phyloP scores from a whole-genome alignment of 768 basidiomycete species.

The Fomitopsis pulvina region DNA sequence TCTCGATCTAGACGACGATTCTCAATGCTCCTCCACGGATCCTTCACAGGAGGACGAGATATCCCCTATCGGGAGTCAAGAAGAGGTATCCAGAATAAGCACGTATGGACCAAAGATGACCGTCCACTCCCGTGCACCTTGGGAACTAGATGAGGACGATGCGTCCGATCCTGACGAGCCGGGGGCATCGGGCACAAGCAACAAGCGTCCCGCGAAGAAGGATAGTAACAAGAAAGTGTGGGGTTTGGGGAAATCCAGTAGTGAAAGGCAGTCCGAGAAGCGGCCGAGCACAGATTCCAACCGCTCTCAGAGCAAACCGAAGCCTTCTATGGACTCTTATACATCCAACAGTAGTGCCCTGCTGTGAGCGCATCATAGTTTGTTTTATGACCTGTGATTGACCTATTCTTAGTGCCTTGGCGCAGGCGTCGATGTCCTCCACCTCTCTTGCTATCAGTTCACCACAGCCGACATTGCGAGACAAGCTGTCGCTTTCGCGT shows the following conservation, averaged over 20 bases:
- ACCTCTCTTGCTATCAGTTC: constrained; percentile 38
- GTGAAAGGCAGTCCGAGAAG: constrained; percentile 24
- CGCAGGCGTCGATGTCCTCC: constrained; percentile 56
- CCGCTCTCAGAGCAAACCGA: constrained; percentile 42
- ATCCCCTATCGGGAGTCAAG: constrained; percentile 28
- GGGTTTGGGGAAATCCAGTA: constrained; percentile 33
- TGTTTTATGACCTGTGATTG: background rate
- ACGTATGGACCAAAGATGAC: constrained; percentile 79
- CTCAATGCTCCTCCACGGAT: constrained; percentile 16
- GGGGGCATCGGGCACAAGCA: constrained; percentile 17
- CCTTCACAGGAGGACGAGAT: constrained; percentile 13
- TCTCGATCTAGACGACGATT: constrained; percentile 46
- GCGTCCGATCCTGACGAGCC: constrained; percentile 38
- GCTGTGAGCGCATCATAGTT: constrained; percentile 38
- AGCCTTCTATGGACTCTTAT: constrained; percentile 55
- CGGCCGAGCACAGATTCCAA: constrained; percentile 64
- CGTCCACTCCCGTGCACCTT: constrained; percentile 75
- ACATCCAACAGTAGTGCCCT: constrained; percentile 47
- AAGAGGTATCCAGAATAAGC: constrained; percentile 53
- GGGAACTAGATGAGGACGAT: constrained; percentile 57
- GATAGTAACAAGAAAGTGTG: constrained; percentile 39
- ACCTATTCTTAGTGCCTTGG: constrained; percentile 38
- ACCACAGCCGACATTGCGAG: constrained; percentile 28
- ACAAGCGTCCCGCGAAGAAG: constrained; percentile 25
- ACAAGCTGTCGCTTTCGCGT: constrained; percentile 39